Evolutionary conservation across 768 basidiomycete genomes (phyloP).

Genomic region (Psilocybe sp.): DNA sequence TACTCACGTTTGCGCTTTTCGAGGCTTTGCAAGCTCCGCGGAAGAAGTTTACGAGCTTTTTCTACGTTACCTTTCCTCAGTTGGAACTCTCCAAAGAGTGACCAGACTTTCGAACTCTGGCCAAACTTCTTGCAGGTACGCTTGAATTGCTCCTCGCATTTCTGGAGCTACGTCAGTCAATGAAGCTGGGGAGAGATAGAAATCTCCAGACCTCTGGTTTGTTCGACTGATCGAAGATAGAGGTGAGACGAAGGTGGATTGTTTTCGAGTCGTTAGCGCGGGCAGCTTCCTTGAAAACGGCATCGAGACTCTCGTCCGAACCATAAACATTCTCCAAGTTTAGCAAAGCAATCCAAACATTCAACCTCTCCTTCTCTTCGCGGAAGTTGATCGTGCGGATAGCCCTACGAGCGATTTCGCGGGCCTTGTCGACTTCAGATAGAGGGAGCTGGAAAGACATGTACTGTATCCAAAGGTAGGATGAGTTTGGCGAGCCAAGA

Average conservation of each 20-base stretch:
- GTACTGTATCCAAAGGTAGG: conserved; percentile 97
- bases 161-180: conserved; percentile 40
- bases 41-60: conserved; percentile 80
- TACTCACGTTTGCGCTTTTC: conserved; percentile 91
- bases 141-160: conserved; percentile 90
- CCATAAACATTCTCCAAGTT: conserved; percentile 95
- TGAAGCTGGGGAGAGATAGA: neutral
- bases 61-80: conserved; percentile 71
- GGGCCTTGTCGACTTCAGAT: conserved; percentile 94
- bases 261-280: conserved; percentile 92
- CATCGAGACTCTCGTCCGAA: conserved; percentile 73
- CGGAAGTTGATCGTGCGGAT: conserved; percentile 88
- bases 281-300: conserved; percentile 86
- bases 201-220: conserved; percentile 64
- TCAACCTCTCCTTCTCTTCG: conserved; percentile 94
- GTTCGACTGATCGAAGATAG: conserved; percentile 80
- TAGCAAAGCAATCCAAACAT: conserved; percentile 95
- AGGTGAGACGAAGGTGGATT: conserved; percentile 78
- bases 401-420: conserved; percentile 82
- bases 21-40: conserved; percentile 84
- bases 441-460: conserved; percentile 98
- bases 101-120: conserved; percentile 92
- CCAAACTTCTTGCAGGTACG: conserved; percentile 93
- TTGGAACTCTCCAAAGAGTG: conserved; percentile 80
- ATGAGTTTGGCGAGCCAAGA: conserved; percentile 93